Evolutionary conservation across 192 early-diverging fungal species (phyloP).

Genomic region (Jimgerdemannia flammicorona): DNA sequence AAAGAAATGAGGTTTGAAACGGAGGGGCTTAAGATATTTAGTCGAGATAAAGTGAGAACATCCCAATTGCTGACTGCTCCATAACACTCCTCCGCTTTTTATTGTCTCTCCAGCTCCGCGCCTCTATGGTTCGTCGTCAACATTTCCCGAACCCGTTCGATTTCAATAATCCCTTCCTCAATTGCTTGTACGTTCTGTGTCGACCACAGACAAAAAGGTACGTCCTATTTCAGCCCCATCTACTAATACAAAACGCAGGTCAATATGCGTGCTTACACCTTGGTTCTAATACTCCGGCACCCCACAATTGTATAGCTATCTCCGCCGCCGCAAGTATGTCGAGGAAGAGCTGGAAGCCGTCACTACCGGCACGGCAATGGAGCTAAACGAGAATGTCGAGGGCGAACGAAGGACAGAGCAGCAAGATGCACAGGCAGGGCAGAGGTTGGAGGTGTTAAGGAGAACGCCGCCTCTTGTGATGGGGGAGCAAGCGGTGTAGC

Average conservation of each 20-base stretch:
- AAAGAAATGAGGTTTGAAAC: too few species aligned
- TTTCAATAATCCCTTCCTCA: conserved; percentile 38
- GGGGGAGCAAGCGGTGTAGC: conserved; percentile 1
- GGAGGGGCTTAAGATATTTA: too few species aligned
- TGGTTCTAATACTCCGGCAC: too few species aligned
- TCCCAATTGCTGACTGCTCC: not conserved
- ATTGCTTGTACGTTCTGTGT: conserved; percentile 56
- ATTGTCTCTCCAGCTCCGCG: conserved; percentile 27
- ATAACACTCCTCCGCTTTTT: not conserved
- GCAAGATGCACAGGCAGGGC: not conserved
- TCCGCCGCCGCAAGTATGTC: conserved; percentile 5
- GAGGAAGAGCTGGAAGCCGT: conserved; percentile 1
- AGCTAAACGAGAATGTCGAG: not conserved
- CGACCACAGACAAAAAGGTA: conserved; percentile 48
- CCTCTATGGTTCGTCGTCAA: conserved; percentile 26
- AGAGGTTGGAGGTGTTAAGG: not conserved
- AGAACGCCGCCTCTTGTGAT: not conserved
- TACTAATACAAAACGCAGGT: not conserved
- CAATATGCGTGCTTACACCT: not conserved
- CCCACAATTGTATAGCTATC: not conserved
- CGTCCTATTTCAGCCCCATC: not conserved
- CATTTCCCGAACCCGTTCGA: conserved; percentile 44
- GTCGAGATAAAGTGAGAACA: too few species aligned
- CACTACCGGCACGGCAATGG: not conserved
- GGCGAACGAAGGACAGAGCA: not conserved